Evolutionary conservation across 306 rosid genomes (phyloP), one percentile per base, ranked within the genome.

Genomic region (Castanea crenata): DNA sequence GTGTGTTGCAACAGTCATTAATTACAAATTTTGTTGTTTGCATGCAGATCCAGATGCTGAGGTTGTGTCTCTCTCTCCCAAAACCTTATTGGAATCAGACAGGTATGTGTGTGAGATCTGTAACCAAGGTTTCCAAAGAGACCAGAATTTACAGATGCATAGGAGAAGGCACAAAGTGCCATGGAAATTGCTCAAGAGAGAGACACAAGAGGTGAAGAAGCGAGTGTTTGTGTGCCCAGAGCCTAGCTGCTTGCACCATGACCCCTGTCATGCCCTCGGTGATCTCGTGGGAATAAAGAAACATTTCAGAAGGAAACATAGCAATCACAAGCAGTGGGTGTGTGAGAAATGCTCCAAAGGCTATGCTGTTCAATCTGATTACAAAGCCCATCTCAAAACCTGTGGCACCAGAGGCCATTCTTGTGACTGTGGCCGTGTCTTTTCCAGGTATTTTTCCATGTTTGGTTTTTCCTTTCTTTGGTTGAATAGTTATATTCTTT

Each of bases 371-470:
- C 99, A 91, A 61, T 95, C 99, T 38, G 99, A 95, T 79, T 95
- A 85, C 92, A 95, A 95, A 79, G 99, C 98, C 1, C 99, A 95
- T 70, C 91, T 95, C 92, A 95, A 95, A 81, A 95, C 98, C 34
- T 95, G 99, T 62, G 99, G 99, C n/a, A 90, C 99, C 61, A 68
- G 98, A 63, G 99, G 99, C 81, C 99, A 95, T 78, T 95, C 99
- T 41, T 95, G 99, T 74, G 99, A 95, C 78, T 95, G 99, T 62
- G 99, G 99, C 80, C 98, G 99, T 75, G 99, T 95, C 29, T 95
- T 95, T 81, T 95, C 99, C 87, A 95, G 99, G 98, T 93, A 65
- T 61, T 32, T 68, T 20, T 62, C 13, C 10, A 19, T 69, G 25
- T 31, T n/a, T 32, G n/a, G 8, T 73, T 51, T 73, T 10, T 46